Evolutionary conservation across 2,329 filamentous ascomycete genomes (phyloP), one percentile per base, ranked within the genome.

Genomic region (Aspergillus sp.): DNA sequence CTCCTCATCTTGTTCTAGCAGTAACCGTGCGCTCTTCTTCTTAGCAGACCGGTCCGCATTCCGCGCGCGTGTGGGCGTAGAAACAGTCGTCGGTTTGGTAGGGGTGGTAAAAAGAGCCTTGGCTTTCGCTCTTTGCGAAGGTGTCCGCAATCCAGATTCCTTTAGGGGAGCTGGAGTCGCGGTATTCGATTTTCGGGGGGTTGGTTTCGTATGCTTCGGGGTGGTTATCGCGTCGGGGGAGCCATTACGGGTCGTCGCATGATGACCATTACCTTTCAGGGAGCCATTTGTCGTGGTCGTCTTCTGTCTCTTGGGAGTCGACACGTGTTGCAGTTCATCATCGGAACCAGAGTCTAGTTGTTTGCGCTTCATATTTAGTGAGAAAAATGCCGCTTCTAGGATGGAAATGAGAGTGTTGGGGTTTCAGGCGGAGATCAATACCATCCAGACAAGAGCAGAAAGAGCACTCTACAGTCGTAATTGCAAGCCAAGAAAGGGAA

Each of bases 21-120:
- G 70, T 3, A 81, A 80, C 44, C 82, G 77, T 26, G 85, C 86
- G 63, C 87, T 94, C 73, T 95, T 96, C 60, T 83, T 83, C 58
- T 86, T 81, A 2, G 90, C 91, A 4, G 90, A 96, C 42, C 86
- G 82, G 67, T 96, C 88, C 19, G 85, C 85, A 53, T 87, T 85
- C 52, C 77, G 80, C 38, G 78, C 74, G 54, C 81, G 77, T 34
- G 79, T 78, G 0, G 86, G 84, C 1, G 84, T 88, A 12, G 54
- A 54, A 33, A 52, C 52, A 7, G 40, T 46, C 3, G 56, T 56
- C 4, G 52, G 45, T 48, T 68, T 70, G 12, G 61, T 67, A 29
- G 70, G 68, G 1, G 70, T 73, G 7, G 66, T 60, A 47, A 72
- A 71, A 19, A 71, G 45, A 3, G 62, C 57, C 29, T 63, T 66